These are phyloP conservation scores for Aspergillus cristatus DNA, from an alignment of 495 filamentous ascomycete genomes.

Conservation along the genomic window DNA sequence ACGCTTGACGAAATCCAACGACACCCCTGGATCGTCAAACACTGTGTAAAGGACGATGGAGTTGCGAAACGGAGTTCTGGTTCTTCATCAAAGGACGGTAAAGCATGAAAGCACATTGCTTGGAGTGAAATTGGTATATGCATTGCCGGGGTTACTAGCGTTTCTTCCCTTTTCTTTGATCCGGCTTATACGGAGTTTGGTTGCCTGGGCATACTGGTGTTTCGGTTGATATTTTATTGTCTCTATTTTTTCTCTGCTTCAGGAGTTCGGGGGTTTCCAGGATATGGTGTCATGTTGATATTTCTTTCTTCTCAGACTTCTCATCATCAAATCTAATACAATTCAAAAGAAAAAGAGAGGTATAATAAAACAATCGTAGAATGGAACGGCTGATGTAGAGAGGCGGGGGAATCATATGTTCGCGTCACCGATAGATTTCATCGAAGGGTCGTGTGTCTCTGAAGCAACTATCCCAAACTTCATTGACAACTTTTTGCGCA, in stretches of 20 bases:
- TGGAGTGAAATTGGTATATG: constrained; percentile 6
- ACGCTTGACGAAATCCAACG: constrained; percentile 78
- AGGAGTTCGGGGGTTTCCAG: constrained; percentile 7
- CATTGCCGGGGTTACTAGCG: constrained; percentile 15
- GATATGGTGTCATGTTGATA: constrained; percentile 6
- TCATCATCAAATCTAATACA: background rate
- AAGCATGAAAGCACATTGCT: constrained; percentile 27
- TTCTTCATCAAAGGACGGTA: constrained; percentile 28
- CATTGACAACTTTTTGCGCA: constrained; percentile 79
- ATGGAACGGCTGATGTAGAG: background rate
- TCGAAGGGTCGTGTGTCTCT: constrained; percentile 90
- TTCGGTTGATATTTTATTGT: too few species aligned
- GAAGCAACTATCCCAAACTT: constrained; percentile 97
- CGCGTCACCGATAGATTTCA: constrained; percentile 90
- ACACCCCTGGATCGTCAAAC: constrained; percentile 96
- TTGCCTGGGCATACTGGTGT: constrained; percentile 1
- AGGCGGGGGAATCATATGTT: constrained; percentile 4
- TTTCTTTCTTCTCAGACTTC: constrained; percentile 5
- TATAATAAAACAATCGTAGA: too few species aligned
- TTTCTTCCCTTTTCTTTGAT: constrained; percentile 11
- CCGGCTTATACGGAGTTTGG: background rate
- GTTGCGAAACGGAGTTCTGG: constrained; percentile 41
- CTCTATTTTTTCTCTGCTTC: constrained; percentile 8
- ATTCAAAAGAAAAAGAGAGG: constrained; percentile 6
- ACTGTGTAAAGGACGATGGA: constrained; percentile 75